These are phyloP conservation scores for Neurospora tetraspora DNA, from an alignment of 495 filamentous ascomycete genomes.

Conservation along the genomic window DNA sequence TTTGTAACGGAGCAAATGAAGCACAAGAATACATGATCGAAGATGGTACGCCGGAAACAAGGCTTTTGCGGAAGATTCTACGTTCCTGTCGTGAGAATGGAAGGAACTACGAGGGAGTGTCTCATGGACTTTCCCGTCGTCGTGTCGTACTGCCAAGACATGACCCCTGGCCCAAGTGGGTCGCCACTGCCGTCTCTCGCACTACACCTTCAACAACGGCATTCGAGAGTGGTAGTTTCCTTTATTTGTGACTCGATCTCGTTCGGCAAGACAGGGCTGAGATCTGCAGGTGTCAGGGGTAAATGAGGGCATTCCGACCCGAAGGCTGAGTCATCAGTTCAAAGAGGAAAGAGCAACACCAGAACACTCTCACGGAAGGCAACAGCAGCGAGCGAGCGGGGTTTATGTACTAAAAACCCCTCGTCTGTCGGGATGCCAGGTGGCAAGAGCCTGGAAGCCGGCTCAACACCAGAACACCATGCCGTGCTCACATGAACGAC, in stretches of 20 bases:
- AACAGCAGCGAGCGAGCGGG: background rate
- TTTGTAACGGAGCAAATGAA: background rate
- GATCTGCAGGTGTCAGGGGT: background rate
- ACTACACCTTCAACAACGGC: background rate
- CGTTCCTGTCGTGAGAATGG: background rate
- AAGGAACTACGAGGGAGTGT: background rate
- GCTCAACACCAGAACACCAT: background rate
- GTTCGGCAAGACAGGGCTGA: background rate
- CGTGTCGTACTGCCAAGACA: background rate
- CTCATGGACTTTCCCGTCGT: background rate
- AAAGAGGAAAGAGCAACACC: background rate
- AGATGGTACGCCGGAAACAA: rapidly evolving
- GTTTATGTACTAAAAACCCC: background rate
- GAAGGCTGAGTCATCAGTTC: background rate
- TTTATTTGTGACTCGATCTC: background rate
- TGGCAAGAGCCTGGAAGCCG: background rate
- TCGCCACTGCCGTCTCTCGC: background rate
- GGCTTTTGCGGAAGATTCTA: rapidly evolving
- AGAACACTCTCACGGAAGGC: background rate
- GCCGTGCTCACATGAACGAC: background rate
- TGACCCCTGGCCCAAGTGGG: background rate
- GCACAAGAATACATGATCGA: background rate
- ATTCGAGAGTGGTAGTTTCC: background rate
- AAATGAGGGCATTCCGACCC: background rate
- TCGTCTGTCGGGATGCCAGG: background rate